Percentiles rank a stretch among this genome's conserved stretches.
Evolutionary conservation across 2,329 filamentous ascomycete genomes (phyloP).

Genomic region (Calonectria naviculata): DNA sequence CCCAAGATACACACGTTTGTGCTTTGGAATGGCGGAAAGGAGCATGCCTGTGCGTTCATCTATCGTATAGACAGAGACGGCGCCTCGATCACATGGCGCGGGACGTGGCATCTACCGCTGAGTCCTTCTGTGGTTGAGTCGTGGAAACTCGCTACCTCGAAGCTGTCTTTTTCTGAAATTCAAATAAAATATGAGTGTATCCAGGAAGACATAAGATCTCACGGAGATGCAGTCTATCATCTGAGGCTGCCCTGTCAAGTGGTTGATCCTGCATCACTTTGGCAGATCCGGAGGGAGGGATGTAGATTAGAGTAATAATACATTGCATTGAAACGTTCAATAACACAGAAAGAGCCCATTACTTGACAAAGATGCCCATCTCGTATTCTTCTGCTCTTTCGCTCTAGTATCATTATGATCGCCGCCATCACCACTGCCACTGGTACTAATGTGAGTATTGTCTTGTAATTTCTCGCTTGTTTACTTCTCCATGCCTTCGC

Average conservation of each 20-base stretch:
- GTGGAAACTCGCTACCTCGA: constrained; percentile 22
- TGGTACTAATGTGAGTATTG: no score
- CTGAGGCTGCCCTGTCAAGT: constrained; percentile 45
- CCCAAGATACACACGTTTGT: constrained; percentile 45
- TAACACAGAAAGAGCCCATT: no score
- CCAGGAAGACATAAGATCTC: constrained; percentile 34
- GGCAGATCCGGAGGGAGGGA: constrained; percentile 46
- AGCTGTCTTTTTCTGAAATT: constrained; percentile 27
- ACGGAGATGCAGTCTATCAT: constrained; percentile 46
- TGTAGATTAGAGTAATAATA: neutral
- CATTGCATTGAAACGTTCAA: neutral
- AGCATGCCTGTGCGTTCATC: constrained; percentile 47
- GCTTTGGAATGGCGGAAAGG: constrained; percentile 46
- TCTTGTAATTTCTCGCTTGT: no score
- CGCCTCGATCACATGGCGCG: constrained; percentile 45
- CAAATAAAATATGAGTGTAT: constrained; percentile 36
- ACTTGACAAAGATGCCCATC: no score
- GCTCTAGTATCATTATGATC: no score
- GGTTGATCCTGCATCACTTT: constrained; percentile 45
- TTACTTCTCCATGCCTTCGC: no score
- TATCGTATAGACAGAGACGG: constrained; percentile 36
- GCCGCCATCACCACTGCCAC: no score
- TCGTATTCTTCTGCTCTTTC: no score
- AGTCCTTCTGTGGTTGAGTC: constrained; percentile 36
- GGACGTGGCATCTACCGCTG: constrained; percentile 45